Evolutionary conservation across 2,329 filamentous ascomycete genomes (phyloP).

Genomic region (Capronia americana): DNA sequence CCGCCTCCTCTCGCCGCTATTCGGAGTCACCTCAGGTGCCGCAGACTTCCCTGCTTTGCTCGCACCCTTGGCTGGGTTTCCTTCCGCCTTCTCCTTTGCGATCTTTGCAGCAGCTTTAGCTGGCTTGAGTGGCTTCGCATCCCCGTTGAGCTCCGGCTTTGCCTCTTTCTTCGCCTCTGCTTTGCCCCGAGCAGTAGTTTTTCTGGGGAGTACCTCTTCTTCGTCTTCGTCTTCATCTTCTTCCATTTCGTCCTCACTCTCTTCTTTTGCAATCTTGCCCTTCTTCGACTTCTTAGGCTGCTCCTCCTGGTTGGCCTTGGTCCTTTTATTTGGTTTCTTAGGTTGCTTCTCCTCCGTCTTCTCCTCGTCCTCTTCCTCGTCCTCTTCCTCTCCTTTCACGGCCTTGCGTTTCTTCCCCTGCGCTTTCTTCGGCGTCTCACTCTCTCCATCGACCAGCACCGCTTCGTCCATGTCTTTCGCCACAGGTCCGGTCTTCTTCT

Average conservation of each 20-base stretch:
- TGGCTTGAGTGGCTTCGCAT: slow-evolving; percentile 6
- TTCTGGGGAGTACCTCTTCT: slow-evolving; percentile 32
- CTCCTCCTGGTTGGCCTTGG: slow-evolving; percentile 27
- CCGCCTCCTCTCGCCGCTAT: slow-evolving; percentile 25
- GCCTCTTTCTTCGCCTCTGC: slow-evolving; percentile 38
- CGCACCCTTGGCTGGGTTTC: slow-evolving; percentile 16
- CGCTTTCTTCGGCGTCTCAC: slow-evolving; percentile 42
- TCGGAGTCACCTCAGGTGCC: slow-evolving; percentile 60
- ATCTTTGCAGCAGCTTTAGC: slow-evolving; percentile 8
- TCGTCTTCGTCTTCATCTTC: slow-evolving; percentile 32
- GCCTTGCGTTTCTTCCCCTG: slow-evolving; percentile 45
- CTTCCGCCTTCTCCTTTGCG: slow-evolving; percentile 11
- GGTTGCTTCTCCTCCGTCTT: background rate
- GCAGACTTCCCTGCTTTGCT: slow-evolving; percentile 10
- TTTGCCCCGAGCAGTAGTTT: slow-evolving; percentile 41
- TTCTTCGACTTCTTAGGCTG: slow-evolving; percentile 45
- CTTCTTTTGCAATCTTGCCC: slow-evolving; percentile 38
- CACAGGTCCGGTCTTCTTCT: slow-evolving; percentile 77
- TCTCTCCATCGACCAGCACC: slow-evolving; percentile 35
- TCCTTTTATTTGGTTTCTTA: slow-evolving; percentile 42
- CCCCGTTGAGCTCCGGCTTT: slow-evolving; percentile 15
- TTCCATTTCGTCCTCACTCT: slow-evolving; percentile 16
- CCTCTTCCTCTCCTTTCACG: slow-evolving; percentile 32
- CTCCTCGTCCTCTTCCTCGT: slow-evolving; percentile 11
- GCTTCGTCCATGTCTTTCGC: slow-evolving; percentile 58